These are phyloP conservation scores for Aspergillus sp. DNA, from an alignment of 2,329 filamentous ascomycete species.

Conservation along the genomic window DNA sequence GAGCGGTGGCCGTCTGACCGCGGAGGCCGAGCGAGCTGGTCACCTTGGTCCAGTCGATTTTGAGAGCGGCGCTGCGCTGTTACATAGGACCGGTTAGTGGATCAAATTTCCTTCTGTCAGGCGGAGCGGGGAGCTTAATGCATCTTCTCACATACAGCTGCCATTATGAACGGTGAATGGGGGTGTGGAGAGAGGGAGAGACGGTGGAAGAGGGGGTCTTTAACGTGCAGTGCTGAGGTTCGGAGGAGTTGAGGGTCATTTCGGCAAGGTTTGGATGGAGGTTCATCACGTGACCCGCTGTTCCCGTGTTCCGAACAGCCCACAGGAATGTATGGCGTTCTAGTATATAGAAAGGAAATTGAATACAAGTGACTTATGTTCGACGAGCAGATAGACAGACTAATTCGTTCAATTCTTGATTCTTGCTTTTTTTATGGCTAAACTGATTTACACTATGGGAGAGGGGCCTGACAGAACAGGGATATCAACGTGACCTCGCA, in stretches of 20 bases:
- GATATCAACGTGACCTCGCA: slow-evolving; percentile 21
- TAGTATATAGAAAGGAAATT: no score
- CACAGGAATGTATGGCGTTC: slow-evolving; percentile 2
- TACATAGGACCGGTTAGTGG: slow-evolving; percentile 16
- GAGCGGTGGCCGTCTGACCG: slow-evolving; percentile 83
- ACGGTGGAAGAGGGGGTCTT: slow-evolving; percentile 24
- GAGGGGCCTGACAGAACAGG: slow-evolving; percentile 14
- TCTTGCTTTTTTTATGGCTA: slow-evolving; percentile 25
- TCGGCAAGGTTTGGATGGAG: slow-evolving; percentile 33
- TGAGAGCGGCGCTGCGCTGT: slow-evolving; percentile 94
- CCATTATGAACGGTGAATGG: slow-evolving; percentile 33
- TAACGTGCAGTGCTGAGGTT: slow-evolving; percentile 8
- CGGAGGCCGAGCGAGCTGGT: slow-evolving; percentile 89
- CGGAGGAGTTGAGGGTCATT: slow-evolving; percentile 27
- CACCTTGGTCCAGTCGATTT: slow-evolving; percentile 98
- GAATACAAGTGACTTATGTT: no score
- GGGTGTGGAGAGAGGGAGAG: slow-evolving; percentile 24
- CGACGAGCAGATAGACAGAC: neutral
- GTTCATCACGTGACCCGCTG: slow-evolving; percentile 23
- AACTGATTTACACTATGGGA: slow-evolving; percentile 30
- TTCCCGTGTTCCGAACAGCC: slow-evolving; percentile 22
- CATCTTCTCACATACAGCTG: slow-evolving; percentile 28
- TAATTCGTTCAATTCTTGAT: neutral
- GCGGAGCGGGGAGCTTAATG: slow-evolving; percentile 12
- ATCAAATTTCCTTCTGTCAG: neutral